Base-by-base conservation (phyloP, 108 stramenopile genomes). In the Pseudonitzschia delicatissima region DNA sequence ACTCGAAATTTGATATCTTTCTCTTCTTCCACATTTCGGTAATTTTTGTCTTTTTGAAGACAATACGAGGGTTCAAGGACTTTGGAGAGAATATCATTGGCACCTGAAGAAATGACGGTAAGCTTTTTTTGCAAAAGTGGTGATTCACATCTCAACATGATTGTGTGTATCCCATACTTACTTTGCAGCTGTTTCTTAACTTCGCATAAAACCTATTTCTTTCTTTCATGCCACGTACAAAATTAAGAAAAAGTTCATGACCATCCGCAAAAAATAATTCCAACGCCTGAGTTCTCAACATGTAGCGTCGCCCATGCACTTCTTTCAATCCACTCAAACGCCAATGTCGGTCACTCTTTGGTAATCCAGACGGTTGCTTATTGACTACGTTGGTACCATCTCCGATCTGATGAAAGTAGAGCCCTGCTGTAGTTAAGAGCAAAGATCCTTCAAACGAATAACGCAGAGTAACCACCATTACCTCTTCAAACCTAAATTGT, bases 181-280 rank as follows among this genome's bases (percentile, higher is more conserved):
- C 85, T 81, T 82, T 91, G 82, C 90, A 91, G 55, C 72, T 82
- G 58, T 77, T 77, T 42, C 88, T 63, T 21, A 95, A 48, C 57
- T 93, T 95, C 35, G 84, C 75, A 50, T 86, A 79, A 61, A 97
- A 93, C 52, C 79, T 36, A 72, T 93, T 90, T 34, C 89, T 76
- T 31, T 85, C 87, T 34, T 88, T 87, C 20, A 68, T 48, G 2
- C 91, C 92, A 11, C 74, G 69, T 47, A 76, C 28, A 70, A 98
- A 97, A 37, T 85, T 91, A 0, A 98, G 58, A 73, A 98, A 97
- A 0, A 98, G 74, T 18, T 87, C 91, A 45, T 84, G 64, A 60
- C 80, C 79, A 62, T 92, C 88, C 3, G 85, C 74, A 64, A 96
- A 96, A 70, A 98, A 98, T 26, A 98, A 68, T 68, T 98, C 96